Evolutionary conservation across 768 basidiomycete species (phyloP).

Genomic region (Xerocomus brunneocitrinus): DNA sequence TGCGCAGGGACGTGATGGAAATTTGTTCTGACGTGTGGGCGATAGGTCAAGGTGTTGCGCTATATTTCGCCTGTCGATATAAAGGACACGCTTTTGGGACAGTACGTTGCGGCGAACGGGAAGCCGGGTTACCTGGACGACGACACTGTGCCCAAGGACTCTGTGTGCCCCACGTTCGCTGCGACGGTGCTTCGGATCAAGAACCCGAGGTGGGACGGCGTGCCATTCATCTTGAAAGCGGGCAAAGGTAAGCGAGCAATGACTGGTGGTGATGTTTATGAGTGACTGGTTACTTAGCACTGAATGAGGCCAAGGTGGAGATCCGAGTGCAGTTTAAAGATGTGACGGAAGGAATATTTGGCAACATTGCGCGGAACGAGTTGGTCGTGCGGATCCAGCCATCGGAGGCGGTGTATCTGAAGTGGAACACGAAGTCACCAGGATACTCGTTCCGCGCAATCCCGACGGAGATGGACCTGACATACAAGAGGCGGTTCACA

Average conservation of each 20-base stretch:
- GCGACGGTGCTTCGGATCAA: conserved; percentile 88
- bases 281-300: conserved; percentile 45
- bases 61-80: conserved; percentile 78
- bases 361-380: conserved; percentile 93
- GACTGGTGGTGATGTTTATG: conserved; percentile 8
- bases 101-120: conserved; percentile 83
- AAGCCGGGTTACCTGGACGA: conserved; percentile 99
- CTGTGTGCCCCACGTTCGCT: conserved; percentile 92
- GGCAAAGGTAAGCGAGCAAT: conserved; percentile 74
- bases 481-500: conserved; percentile 92
- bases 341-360: conserved; percentile 94
- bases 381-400: conserved; percentile 97
- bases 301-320: conserved; percentile 99
- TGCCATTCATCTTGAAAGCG: conserved; percentile 97
- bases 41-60: conserved; percentile 92
- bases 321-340: conserved; percentile 98
- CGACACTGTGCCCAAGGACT: conserved; percentile 87
- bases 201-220: conserved; percentile 97
- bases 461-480: conserved; percentile 96
- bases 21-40: conserved; percentile 15
- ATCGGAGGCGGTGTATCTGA: conserved; percentile 93
- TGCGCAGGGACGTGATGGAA: conserved; percentile 4
- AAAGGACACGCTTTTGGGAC: conserved; percentile 84
- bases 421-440: conserved; percentile 93
- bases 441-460: conserved; percentile 87